These are phyloP conservation scores for Fusarium torulosum DNA, from an alignment of 2,329 filamentous ascomycete species.

Conservation along the genomic window DNA sequence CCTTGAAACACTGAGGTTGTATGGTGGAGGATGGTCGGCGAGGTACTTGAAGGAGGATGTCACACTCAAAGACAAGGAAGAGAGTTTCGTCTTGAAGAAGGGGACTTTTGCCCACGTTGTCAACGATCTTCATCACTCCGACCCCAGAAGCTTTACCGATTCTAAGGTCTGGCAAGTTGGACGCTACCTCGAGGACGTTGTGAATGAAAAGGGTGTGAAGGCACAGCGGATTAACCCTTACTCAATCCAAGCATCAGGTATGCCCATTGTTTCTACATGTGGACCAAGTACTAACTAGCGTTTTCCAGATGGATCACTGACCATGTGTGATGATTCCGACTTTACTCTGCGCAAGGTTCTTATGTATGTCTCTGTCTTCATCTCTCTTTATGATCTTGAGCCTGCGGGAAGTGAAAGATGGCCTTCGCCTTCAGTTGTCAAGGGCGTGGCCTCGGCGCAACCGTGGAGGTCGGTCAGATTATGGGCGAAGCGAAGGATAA, in stretches of 20 bases:
- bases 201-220: conserved; percentile 45
- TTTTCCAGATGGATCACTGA: conserved; percentile 48
- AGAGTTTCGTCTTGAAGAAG: conserved; percentile 51
- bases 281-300: conserved; percentile 24
- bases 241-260: conserved; percentile 53
- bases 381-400: conserved; percentile 55
- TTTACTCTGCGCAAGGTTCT: conserved; percentile 54
- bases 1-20: conserved; percentile 57
- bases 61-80: conserved; percentile 47
- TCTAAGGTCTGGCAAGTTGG: conserved; percentile 53
- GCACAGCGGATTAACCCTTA: conserved; percentile 41
- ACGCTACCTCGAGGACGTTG: conserved; percentile 50
- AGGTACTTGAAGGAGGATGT: conserved; percentile 52
- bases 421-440: conserved; percentile 43
- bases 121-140: conserved; percentile 53
- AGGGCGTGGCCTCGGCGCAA: conserved; percentile 47
- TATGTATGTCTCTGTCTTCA: conserved; percentile 52
- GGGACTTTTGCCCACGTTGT: conserved; percentile 53
- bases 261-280: conserved; percentile 3
- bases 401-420: conserved; percentile 49
- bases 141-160: conserved; percentile 51
- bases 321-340: conserved; percentile 51
- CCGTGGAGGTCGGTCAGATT: conserved; percentile 48
- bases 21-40: conserved; percentile 53
- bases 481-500: conserved; percentile 51